A percentile compares a stretch with the other conserved stretches of the same genome.
These are phyloP conservation scores for Capsicum rhomboideum DNA, from an alignment of 257 asterid species.

Conservation along the genomic window DNA sequence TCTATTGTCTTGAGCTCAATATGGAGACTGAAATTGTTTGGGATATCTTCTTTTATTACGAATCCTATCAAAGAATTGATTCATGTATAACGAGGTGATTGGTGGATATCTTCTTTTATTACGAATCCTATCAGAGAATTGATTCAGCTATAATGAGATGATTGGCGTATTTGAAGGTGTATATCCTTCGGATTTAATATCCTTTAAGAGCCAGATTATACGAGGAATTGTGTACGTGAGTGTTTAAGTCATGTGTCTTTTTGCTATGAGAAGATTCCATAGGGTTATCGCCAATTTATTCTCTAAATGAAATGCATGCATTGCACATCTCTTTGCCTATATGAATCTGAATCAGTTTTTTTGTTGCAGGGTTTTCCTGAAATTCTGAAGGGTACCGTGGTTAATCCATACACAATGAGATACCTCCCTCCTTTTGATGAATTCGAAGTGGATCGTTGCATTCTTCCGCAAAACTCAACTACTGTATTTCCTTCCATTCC, in stretches of 20 bases:
- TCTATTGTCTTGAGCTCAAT: background rate
- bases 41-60: background rate
- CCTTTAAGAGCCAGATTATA: background rate
- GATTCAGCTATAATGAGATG: too few species aligned
- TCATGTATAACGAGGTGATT: background rate
- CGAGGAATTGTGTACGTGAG: background rate
- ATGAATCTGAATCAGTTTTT: background rate
- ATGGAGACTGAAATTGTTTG: background rate
- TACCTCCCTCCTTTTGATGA: slow-evolving; percentile 85
- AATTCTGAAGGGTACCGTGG: slow-evolving; percentile 48
- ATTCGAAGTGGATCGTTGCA: slow-evolving; percentile 89
- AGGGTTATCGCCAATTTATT: background rate
- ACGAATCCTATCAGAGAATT: too few species aligned
- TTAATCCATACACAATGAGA: slow-evolving; percentile 47
- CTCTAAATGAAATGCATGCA: background rate
- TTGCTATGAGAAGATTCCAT: background rate
- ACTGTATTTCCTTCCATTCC: slow-evolving; percentile 43
- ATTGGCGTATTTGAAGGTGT: background rate
- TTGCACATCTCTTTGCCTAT: background rate
- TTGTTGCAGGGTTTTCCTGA: slow-evolving; percentile 63
- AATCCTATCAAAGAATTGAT: background rate
- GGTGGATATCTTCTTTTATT: too few species aligned
- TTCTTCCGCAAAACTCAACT: slow-evolving; percentile 48
- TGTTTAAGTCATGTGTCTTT: background rate
- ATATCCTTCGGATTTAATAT: background rate